Base-by-base conservation (phyloP, 257 asterid species). In the Solanum raphanifolium region DNA sequence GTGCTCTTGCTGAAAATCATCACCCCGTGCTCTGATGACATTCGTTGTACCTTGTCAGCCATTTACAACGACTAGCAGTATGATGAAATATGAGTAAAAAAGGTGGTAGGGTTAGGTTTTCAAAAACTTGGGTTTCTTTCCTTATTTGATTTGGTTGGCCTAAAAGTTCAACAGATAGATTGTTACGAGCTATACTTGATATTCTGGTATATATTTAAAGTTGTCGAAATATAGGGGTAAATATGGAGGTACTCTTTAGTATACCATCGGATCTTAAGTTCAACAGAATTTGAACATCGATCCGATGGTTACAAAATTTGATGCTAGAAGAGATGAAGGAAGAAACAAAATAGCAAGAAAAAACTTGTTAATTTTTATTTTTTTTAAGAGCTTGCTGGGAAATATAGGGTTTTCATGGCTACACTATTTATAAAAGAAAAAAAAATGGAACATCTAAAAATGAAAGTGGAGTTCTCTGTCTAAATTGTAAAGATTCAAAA, bases 1-100 rank as follows among this genome's bases (percentile, higher is more conserved):
- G 86, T 91, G 92, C 93, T 95, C 86, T 94, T 95, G 95, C 97
- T 94, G 90, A 95, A 92, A 68, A 95, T 92, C 94, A 95, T 32
- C 55, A 95, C 90, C 5, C 96, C 97, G 16, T 93, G 91, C 55
- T 95, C 96, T 20, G 96, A 91, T 18, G 93, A 90, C 83, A 94
- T 84, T 82, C 94, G 92, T 21, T 27, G 76, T 66, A 95, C 92
- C 91, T 92, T 94, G 34, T 95, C 62, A 52, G 62, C 98, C 96
- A 94, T 93, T 65, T 81, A 48, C 84, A 16, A 41, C 18, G 4
- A 25, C 36, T 25, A 13, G 36, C 23, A 25, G 8, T 39, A 78
- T 3, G 9, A 39, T 25, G 7, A 39, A 25, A 76, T 76, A 13
- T 25, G 36, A n/a, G 38, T 78, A 7, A 3, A 39, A n/a, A 25